These are phyloP conservation scores for Chaetoscypha palmicola DNA, from an alignment of 2,329 filamentous ascomycete genomes.

Conservation along the genomic window DNA sequence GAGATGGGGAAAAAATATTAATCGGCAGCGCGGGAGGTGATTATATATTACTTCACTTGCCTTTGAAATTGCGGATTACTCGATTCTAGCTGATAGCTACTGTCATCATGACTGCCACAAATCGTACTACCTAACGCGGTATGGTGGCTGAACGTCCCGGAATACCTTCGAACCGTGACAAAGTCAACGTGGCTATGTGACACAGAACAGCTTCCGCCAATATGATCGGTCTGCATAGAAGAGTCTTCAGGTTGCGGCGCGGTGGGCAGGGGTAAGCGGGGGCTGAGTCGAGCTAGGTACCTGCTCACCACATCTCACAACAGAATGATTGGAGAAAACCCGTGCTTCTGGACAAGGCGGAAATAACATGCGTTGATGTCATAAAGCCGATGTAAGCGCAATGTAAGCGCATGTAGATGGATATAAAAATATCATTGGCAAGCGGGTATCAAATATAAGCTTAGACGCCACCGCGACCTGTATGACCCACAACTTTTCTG, in stretches of 20 bases:
- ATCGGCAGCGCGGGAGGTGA: too few relatives aligned
- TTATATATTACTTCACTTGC: too few relatives aligned
- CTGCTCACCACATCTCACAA: neutral
- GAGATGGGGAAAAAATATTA: constrained; percentile 7
- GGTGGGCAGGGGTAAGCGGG: neutral
- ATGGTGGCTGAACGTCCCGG: neutral
- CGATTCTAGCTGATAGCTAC: neutral
- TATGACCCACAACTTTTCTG: neutral
- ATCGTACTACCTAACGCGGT: neutral
- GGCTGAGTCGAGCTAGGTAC: neutral
- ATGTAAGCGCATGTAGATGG: neutral
- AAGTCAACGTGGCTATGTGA: constrained; percentile 1
- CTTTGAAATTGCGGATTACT: too few relatives aligned
- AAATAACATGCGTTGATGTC: neutral
- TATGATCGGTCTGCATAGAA: too few relatives aligned
- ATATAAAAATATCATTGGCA: neutral
- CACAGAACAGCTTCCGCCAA: too few relatives aligned
- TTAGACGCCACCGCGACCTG: neutral
- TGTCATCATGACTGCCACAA: neutral
- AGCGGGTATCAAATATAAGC: neutral
- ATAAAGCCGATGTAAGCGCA: neutral
- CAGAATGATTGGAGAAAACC: neutral
- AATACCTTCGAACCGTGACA: neutral
- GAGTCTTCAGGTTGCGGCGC: neutral
- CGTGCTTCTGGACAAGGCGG: neutral